Base-by-base conservation (phyloP, 192 early-diverging fungal species). In the Funneliformis mosseae region DNA sequence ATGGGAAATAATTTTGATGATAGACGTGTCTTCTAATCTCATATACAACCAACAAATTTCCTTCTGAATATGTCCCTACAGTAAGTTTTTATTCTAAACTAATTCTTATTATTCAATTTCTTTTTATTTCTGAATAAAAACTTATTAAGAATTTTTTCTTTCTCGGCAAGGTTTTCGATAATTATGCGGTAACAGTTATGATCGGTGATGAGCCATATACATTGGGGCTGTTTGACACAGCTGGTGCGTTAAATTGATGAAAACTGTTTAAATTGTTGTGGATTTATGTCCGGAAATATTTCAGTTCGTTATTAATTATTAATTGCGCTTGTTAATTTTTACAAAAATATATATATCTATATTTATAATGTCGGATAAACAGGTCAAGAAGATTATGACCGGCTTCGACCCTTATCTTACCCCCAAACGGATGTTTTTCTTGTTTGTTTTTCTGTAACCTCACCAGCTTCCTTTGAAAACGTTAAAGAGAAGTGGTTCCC, bases 111-210 rank as follows among this genome's bases (percentile, higher is more conserved):
- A n/a, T 33, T 70, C 75, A 38, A 69, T 77, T 42, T 80, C 8
- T 66, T 18, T 21, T 76, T 18, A 21, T 11, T 60, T 76, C 10
- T 18, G 23, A 61, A 59, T 41, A 11, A 33, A 5, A 21, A 70
- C 0, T 33, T 70, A 38, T 21, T 70, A 38, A 70, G 0, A 14
- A 14, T 41, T 42, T 33, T 38, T 28, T 50, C 27, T 21, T 25
- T 48, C 55, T 78, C 14, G 6, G 9, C 21, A 85, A 93, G 89
- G 93, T 94, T n/a, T 98, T 98, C 90, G 97, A 98, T 88, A 98
- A 99, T 85, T 99, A 99, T 90, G 95, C 96, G 72, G 97, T 97
- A 28, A 97, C 96, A n/a, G 96, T 99, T 75, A 99, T 98, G 96
- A 97, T 98, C 88, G 96, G 95, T 73, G 95, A 94, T 82, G 96